Conservation (phyloP, 2,329 filamentous ascomycete genomes). For the Fusarium nelsonii region DNA sequence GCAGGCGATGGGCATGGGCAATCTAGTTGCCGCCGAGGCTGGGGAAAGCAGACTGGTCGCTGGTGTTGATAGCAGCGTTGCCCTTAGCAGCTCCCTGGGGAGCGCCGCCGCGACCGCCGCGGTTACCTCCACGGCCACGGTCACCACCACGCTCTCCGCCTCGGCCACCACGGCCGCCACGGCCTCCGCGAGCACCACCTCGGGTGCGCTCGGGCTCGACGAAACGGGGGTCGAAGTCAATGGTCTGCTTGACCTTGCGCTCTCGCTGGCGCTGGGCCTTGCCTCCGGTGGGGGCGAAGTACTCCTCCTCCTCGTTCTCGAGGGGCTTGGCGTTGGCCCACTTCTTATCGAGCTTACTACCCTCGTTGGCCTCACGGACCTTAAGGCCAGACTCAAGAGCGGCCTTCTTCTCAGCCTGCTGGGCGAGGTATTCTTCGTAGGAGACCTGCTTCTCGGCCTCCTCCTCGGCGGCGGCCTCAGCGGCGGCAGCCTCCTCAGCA, state of each 20-base stretch:
- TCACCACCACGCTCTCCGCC: constrained; percentile 59
- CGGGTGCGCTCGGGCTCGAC: constrained; percentile 75
- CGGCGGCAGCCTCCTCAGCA: constrained; percentile 62
- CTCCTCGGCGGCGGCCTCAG: constrained; percentile 61
- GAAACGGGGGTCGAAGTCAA: constrained; percentile 90
- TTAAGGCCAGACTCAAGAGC: constrained; percentile 73
- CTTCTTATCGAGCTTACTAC: constrained; percentile 88
- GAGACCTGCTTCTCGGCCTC: constrained; percentile 88
- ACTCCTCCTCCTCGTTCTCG: constrained; percentile 78
- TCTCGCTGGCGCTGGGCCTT: constrained; percentile 89
- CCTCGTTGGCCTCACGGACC: constrained; percentile 93
- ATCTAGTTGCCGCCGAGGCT: constrained; percentile 68
- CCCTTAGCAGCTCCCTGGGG: constrained; percentile 50
- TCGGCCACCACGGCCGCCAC: constrained; percentile 57
- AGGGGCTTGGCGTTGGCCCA: constrained; percentile 86
- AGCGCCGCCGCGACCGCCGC: constrained; percentile 49
- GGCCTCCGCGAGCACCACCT: constrained; percentile 64
- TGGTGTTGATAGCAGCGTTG: constrained; percentile 63
- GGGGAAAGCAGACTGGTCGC: constrained; percentile 70
- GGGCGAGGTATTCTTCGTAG: constrained; percentile 87
- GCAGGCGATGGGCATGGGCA: constrained; percentile 29
- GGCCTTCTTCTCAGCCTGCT: constrained; percentile 79
- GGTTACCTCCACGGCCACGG: constrained; percentile 51
- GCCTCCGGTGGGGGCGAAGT: constrained; percentile 78
- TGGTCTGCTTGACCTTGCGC: constrained; percentile 89